A percentile compares a stretch with the other conserved stretches of the same genome.
Conservation (phyloP, 345 rosid species). For the Melaleuca quinquenervia region DNA sequence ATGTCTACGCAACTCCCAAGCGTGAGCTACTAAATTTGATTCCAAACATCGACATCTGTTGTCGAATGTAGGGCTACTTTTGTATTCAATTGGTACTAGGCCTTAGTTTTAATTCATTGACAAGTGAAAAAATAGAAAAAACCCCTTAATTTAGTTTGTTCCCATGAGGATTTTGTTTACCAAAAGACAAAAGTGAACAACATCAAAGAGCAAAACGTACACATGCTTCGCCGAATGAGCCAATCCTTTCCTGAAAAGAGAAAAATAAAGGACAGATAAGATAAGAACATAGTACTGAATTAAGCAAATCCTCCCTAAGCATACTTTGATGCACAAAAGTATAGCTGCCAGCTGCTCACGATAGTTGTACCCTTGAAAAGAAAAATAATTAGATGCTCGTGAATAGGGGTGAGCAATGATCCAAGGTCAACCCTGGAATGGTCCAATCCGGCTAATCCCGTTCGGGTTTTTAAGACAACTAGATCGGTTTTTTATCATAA, state of each 20-base stretch:
- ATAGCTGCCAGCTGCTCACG: not conserved
- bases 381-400: not conserved
- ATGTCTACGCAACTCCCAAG: not conserved
- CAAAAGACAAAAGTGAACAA: not conserved
- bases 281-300: not conserved
- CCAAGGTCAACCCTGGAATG: too few relatives aligned
- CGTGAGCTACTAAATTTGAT: not conserved
- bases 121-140: not conserved
- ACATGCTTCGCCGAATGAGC: not conserved
- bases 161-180: not conserved
- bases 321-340: not conserved
- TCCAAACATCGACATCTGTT: not conserved
- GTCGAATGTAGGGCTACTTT: not conserved
- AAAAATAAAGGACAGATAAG: not conserved
- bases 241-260: not conserved
- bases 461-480: too few relatives aligned
- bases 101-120: not conserved
- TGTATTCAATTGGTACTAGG: not conserved
- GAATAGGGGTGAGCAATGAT: too few relatives aligned
- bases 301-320: not conserved
- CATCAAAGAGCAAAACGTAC: not conserved
- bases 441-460: too few relatives aligned
- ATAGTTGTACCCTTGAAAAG: not conserved
- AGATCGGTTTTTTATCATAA: too few relatives aligned
- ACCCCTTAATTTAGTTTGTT: not conserved